phyloP scores from a whole-genome alignment of 192 early-diverging fungal genomes.

The Oehlia diaphana region DNA sequence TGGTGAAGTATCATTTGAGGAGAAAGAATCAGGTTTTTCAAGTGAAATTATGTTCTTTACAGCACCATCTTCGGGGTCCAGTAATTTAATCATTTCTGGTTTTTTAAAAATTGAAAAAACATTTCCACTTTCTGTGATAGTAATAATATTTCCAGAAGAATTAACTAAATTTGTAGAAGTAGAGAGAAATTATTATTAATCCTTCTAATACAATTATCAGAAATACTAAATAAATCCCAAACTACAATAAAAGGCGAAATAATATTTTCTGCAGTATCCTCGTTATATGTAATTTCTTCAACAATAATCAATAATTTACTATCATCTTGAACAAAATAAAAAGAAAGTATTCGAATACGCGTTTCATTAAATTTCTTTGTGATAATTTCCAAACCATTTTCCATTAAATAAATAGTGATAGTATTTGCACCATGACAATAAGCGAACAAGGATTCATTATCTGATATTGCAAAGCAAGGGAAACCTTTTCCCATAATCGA shows the following conservation, averaged over 20 bases:
- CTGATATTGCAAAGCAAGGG: not conserved
- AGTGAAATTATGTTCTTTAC: too few relatives aligned
- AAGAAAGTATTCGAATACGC: not conserved
- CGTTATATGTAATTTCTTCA: not conserved
- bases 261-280: not conserved
- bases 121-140: too few relatives aligned
- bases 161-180: too few relatives aligned
- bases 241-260: not conserved
- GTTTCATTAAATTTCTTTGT: not conserved
- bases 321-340: not conserved
- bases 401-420: not conserved
- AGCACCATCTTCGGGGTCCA: too few relatives aligned
- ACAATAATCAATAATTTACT: not conserved
- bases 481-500: not conserved
- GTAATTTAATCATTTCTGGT: too few relatives aligned
- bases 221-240: not conserved
- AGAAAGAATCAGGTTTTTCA: not conserved
- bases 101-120: too few relatives aligned
- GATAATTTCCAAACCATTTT: conserved; percentile 1
- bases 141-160: too few relatives aligned
- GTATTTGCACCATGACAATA: not conserved
- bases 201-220: not conserved
- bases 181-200: not conserved
- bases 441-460: not conserved
- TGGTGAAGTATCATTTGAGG: not conserved